Evolutionary conservation across 257 asterid genomes (phyloP).

Genomic region (Fraxinus cuspidata): DNA sequence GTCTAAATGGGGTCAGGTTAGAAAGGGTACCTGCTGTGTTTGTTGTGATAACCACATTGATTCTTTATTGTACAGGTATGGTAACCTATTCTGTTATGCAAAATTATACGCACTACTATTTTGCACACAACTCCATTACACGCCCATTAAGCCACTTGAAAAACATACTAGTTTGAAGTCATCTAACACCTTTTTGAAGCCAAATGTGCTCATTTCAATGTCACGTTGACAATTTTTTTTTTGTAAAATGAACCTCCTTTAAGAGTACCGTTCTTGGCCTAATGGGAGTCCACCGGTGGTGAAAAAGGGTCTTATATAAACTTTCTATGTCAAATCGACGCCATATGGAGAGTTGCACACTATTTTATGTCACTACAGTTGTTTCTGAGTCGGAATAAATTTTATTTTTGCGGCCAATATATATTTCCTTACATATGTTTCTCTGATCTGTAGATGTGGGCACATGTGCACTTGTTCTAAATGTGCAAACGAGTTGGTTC

Average conservation of each 20-base stretch:
- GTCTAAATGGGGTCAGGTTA: conserved; percentile 77
- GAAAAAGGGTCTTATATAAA: neutral
- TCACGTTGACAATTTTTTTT: neutral
- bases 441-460: conserved; percentile 67
- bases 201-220: neutral
- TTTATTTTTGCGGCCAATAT: neutral
- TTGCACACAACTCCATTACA: neutral
- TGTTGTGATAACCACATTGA: conserved; percentile 94
- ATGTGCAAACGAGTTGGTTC: conserved; percentile 85
- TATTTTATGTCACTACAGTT: neutral
- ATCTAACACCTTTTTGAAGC: neutral
- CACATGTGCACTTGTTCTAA: conserved; percentile 95
- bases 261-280: neutral
- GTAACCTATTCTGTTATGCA: neutral
- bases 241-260: neutral
- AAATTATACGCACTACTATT: neutral
- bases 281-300: neutral
- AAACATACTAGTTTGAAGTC: neutral
- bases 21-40: conserved; percentile 94
- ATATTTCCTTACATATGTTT: neutral
- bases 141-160: neutral
- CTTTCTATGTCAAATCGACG: neutral
- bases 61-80: conserved; percentile 87
- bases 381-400: neutral
- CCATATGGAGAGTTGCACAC: neutral